phyloP scores from a whole-genome alignment of 306 rosid genomes.

The Cyclanthera cordifolia region DNA sequence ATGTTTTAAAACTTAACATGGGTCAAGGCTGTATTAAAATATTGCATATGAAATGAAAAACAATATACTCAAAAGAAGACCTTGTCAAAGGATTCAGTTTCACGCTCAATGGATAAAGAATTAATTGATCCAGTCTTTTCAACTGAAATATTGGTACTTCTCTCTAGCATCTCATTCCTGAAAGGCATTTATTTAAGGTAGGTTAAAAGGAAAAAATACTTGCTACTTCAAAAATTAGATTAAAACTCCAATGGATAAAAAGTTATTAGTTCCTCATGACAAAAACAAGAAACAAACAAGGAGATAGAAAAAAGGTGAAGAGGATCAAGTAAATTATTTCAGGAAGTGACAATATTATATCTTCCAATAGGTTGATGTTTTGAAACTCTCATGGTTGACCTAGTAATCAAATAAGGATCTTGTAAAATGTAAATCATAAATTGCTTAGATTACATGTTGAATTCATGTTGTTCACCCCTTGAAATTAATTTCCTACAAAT shows the following conservation, averaged over 20 bases:
- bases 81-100: conserved; percentile 75
- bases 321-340: neutral
- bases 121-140: conserved; percentile 30
- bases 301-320: neutral
- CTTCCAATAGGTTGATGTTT: neutral
- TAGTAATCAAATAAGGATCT: too few relatives aligned
- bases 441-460: too few relatives aligned
- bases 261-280: neutral
- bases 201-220: conserved; percentile 1
- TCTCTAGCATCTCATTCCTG: conserved; percentile 51
- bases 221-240: neutral
- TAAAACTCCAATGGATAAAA: neutral
- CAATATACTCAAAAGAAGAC: conserved; percentile 26
- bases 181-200: conserved; percentile 31
- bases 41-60: conserved; percentile 1
- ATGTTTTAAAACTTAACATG: neutral
- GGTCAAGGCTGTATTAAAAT: neutral
- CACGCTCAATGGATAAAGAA: conserved; percentile 29
- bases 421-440: too few relatives aligned
- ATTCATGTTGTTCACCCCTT: too few relatives aligned
- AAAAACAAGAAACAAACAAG: neutral
- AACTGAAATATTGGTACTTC: conserved; percentile 22
- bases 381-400: too few relatives aligned
- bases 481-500: too few relatives aligned
- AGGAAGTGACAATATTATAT: neutral